Percentiles rank a stretch among this genome's conserved stretches.
phyloP scores from a whole-genome alignment of 805 yeast species.

The Komagataella populi region DNA sequence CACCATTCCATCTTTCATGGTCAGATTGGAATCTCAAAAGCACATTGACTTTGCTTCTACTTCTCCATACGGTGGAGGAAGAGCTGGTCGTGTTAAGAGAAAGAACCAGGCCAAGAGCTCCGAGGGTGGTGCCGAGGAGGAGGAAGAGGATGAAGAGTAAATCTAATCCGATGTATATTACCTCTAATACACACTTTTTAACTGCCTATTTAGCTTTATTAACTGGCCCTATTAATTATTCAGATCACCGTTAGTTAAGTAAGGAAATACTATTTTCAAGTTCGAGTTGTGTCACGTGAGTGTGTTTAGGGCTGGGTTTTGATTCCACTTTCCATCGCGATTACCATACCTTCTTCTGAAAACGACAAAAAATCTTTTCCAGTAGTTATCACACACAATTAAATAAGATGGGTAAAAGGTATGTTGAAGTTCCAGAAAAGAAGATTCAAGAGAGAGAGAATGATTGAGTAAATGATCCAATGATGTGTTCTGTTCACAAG shows the following conservation, averaged over 20 bases:
- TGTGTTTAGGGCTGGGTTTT: neutral
- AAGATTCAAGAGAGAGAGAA: neutral
- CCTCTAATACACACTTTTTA: neutral
- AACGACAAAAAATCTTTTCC: neutral
- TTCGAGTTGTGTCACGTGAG: neutral
- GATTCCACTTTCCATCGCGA: neutral
- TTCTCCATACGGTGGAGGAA: slow-evolving; percentile 99
- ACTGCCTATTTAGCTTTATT: neutral
- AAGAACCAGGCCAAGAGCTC: slow-evolving; percentile 58
- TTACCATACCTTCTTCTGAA: neutral
- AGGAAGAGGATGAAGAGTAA: slow-evolving; percentile 48
- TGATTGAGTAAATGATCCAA: neutral
- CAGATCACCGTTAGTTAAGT: no score
- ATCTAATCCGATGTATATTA: slow-evolving; percentile 3
- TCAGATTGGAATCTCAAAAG: slow-evolving; percentile 99
- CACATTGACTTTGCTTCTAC: slow-evolving; percentile 98
- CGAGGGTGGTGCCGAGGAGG: slow-evolving; percentile 65
- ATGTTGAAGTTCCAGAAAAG: slow-evolving; percentile 10
- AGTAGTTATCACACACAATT: slow-evolving; percentile 6
- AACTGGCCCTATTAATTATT: no score
- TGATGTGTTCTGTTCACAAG: neutral
- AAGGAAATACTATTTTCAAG: no score
- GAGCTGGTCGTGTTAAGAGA: slow-evolving; percentile 99
- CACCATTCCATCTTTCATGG: slow-evolving; percentile 98
- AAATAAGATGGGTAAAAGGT: slow-evolving; percentile 38